Conservation (phyloP, 805 yeast genomes). For the Suhomyces sp. region DNA sequence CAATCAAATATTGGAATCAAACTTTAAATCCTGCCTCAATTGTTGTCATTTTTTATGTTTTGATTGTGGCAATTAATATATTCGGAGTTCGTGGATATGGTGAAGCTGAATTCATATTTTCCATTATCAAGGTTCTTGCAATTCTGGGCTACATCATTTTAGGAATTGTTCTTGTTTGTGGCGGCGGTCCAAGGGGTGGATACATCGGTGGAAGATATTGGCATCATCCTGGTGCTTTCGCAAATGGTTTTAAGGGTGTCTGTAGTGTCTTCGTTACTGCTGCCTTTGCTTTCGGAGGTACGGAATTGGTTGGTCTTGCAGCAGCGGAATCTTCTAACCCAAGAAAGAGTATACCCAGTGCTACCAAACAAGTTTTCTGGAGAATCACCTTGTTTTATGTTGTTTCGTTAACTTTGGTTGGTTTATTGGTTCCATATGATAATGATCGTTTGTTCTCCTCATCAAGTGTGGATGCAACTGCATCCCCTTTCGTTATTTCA, state of each 20-base stretch:
- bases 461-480: constrained; percentile 53
- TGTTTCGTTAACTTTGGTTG: constrained; percentile 48
- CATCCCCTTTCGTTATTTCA: constrained; percentile 76
- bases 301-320: constrained; percentile 70
- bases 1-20: constrained; percentile 19
- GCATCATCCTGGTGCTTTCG: constrained; percentile 68
- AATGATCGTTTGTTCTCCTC: constrained; percentile 48
- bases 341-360: constrained; percentile 61
- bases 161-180: constrained; percentile 51
- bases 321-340: constrained; percentile 78
- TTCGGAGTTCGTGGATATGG: constrained; percentile 58
- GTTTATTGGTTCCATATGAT: constrained; percentile 68
- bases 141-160: constrained; percentile 55
- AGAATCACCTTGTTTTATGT: constrained; percentile 71
- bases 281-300: constrained; percentile 73
- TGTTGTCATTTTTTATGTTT: constrained; percentile 52
- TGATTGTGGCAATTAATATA: constrained; percentile 47
- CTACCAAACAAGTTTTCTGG: constrained; percentile 82
- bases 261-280: constrained; percentile 71
- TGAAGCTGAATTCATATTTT: constrained; percentile 63
- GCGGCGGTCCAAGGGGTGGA: constrained; percentile 55
- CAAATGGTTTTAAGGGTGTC: constrained; percentile 64
- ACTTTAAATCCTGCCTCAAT: constrained; percentile 52
- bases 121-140: constrained; percentile 61
- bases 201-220: constrained; percentile 59